phyloP scores from a whole-genome alignment of 192 early-diverging fungal genomes.

The Coemansia nantahalensis region DNA sequence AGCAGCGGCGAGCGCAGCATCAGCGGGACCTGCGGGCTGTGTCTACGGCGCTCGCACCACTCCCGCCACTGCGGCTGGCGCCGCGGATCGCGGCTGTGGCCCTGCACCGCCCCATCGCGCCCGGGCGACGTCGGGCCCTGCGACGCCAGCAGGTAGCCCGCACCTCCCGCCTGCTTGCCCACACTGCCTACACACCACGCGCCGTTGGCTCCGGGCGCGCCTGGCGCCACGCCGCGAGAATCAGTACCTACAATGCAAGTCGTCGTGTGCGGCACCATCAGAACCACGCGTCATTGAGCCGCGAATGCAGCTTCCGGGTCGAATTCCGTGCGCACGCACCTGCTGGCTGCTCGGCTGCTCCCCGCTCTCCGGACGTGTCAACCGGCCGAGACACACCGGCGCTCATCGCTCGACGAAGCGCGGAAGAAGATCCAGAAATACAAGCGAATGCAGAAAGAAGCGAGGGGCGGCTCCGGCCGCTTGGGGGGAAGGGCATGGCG shows the following conservation, averaged over 20 bases:
- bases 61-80: conserved; percentile 8
- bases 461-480: too few species aligned
- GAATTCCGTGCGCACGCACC: not conserved
- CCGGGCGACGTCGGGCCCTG: conserved; percentile 25
- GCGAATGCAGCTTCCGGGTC: too few species aligned
- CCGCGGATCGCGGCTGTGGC: not conserved
- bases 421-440: not conserved
- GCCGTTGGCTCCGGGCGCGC: not conserved
- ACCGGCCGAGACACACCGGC: conserved; percentile 34
- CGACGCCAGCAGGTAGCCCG: conserved; percentile 25
- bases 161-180: not conserved
- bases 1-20: conserved; percentile 36
- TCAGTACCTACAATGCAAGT: too few species aligned
- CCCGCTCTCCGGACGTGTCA: conserved; percentile 23
- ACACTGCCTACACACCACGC: not conserved
- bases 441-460: not conserved
- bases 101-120: not conserved
- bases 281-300: too few species aligned
- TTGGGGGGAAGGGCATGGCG: too few species aligned
- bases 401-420: conserved; percentile 28
- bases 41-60: conserved; percentile 26
- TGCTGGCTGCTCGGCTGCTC: conserved; percentile 12
- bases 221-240: too few species aligned
- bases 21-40: not conserved
- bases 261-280: too few species aligned